Evolutionary conservation across 768 basidiomycete genomes (phyloP).

Genomic region (Boletus vermiculosoides): DNA sequence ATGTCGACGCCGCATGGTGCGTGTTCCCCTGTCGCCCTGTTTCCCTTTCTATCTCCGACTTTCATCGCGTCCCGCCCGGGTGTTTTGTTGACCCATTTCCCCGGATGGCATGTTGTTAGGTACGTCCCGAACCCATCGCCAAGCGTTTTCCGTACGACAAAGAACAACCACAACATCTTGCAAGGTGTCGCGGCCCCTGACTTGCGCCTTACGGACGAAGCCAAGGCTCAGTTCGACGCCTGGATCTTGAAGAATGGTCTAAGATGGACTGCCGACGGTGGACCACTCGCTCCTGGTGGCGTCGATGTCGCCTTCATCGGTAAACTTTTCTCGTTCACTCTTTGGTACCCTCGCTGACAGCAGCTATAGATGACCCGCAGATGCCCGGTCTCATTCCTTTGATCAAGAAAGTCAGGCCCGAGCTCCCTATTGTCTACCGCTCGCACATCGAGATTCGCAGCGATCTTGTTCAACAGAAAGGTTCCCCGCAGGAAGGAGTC

Average conservation of each 20-base stretch:
- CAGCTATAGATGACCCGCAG: slow-evolving; percentile 72
- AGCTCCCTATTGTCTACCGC: slow-evolving; percentile 87
- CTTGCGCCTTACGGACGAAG: slow-evolving; percentile 73
- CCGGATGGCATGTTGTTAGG: slow-evolving; percentile 42
- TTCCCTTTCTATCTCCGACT: slow-evolving; percentile 3
- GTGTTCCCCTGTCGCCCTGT: slow-evolving; percentile 29
- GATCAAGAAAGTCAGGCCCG: slow-evolving; percentile 81
- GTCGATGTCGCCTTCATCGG: slow-evolving; percentile 90
- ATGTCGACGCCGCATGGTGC: slow-evolving; percentile 82
- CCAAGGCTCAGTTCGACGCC: slow-evolving; percentile 76
- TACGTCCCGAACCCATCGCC: slow-evolving; percentile 89
- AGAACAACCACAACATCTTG: slow-evolving; percentile 94
- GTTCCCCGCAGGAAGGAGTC: slow-evolving; percentile 85
- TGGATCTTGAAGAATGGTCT: slow-evolving; percentile 92
- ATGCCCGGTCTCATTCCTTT: slow-evolving; percentile 94
- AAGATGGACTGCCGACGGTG: slow-evolving; percentile 84
- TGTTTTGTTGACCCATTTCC: slow-evolving; percentile 9
- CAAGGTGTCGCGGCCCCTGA: slow-evolving; percentile 87
- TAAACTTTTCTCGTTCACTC: slow-evolving; percentile 27
- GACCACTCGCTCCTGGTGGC: slow-evolving; percentile 78
- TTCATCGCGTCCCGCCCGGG: not conserved
- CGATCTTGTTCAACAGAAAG: slow-evolving; percentile 77
- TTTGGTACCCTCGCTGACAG: slow-evolving; percentile 8
- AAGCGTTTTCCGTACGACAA: slow-evolving; percentile 87
- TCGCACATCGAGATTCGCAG: slow-evolving; percentile 94